Conservation (phyloP, 2,329 filamentous ascomycete species). For the Coniochaeta hoffmannii region DNA sequence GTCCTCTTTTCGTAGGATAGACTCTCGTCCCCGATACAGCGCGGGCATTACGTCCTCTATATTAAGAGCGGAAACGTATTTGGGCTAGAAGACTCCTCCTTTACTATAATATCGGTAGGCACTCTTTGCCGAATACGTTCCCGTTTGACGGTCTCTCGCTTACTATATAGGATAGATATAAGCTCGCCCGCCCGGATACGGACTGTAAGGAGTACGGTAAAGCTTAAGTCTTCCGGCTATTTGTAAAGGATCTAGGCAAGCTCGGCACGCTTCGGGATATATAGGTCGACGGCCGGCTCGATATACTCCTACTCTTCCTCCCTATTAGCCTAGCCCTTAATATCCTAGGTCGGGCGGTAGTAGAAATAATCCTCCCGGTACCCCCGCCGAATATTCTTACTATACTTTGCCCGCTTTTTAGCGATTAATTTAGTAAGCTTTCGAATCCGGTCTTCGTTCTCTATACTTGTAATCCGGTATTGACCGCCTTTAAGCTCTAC, state of each 20-base stretch:
- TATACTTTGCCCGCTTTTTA: constrained; percentile 12
- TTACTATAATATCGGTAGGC: constrained; percentile 1
- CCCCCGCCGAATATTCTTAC: constrained; percentile 11
- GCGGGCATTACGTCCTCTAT: constrained; percentile 7
- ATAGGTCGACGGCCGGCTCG: background rate
- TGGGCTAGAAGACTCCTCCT: constrained; percentile 7
- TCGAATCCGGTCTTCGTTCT: constrained; percentile 17
- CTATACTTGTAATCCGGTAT: constrained; percentile 1
- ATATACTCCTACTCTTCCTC: background rate
- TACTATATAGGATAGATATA: background rate
- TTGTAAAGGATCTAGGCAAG: background rate
- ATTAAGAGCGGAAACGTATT: constrained; percentile 11
- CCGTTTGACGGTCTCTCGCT: constrained; percentile 4
- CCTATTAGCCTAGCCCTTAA: constrained; percentile 15
- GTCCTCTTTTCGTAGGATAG: constrained; percentile 10
- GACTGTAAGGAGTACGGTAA: background rate
- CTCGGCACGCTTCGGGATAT: background rate
- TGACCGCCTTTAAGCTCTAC: background rate
- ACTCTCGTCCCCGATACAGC: constrained; percentile 8
- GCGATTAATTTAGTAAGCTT: constrained; percentile 15
- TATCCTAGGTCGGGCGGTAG: constrained; percentile 15
- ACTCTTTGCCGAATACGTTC: constrained; percentile 3
- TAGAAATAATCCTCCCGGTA: constrained; percentile 22
- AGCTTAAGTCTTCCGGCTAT: background rate
- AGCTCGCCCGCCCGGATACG: background rate